Conservation (phyloP, 768 basidiomycete species). For the Xanthoconium purpureum region DNA sequence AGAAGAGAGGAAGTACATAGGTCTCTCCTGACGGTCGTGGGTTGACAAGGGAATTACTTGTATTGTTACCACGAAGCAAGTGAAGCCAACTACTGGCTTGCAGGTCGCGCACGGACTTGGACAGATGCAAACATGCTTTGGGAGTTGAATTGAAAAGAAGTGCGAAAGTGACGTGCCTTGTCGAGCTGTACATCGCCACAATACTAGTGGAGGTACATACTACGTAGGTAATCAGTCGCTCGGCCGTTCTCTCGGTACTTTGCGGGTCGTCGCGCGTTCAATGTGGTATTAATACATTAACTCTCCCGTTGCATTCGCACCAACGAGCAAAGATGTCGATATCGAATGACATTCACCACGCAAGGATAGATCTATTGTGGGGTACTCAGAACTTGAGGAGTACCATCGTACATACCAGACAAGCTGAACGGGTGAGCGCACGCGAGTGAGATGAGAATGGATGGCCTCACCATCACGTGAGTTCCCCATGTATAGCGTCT, state of each 20-base stretch:
- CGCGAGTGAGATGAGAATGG: background rate
- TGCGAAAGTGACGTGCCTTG: constrained; percentile 45
- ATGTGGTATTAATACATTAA: constrained; percentile 16
- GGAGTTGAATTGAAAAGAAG: constrained; percentile 63
- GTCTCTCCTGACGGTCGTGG: constrained; percentile 63
- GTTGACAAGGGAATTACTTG: background rate
- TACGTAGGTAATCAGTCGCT: background rate
- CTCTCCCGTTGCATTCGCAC: constrained; percentile 2
- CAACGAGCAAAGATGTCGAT: constrained; percentile 1
- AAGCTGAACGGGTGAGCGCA: background rate
- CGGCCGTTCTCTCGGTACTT: background rate
- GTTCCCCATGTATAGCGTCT: background rate
- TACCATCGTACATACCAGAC: background rate
- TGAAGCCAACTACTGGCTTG: background rate
- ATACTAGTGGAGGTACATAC: background rate
- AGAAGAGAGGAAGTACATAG: constrained; percentile 74
- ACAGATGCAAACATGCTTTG: constrained; percentile 62
- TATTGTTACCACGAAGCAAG: background rate
- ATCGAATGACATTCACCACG: constrained; percentile 9
- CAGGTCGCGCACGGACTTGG: constrained; percentile 41
- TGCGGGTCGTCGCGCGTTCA: background rate
- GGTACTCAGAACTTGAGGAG: constrained; percentile 11
- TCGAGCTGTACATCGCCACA: constrained; percentile 7
- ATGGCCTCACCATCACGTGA: constrained; percentile 13
- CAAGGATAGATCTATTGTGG: constrained; percentile 8